Conservation (phyloP, 805 yeast species). For the Candida verbasci region DNA sequence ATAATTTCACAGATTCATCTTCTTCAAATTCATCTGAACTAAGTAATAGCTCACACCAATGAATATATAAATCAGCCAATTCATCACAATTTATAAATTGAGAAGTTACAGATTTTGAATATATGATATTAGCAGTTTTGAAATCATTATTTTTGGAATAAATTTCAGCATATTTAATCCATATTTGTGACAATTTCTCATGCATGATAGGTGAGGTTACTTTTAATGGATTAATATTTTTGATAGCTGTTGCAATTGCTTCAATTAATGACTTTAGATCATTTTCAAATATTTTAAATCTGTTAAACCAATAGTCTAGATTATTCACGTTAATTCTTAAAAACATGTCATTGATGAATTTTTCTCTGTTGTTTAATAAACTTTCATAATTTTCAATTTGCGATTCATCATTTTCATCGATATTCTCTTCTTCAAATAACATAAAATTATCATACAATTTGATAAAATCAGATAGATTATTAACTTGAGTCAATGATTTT, state of each 20-base stretch:
- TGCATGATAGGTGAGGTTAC: constrained; percentile 19
- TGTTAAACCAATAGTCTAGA: constrained; percentile 64
- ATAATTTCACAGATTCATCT: constrained; percentile 32
- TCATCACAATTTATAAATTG: constrained; percentile 63
- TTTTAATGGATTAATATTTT: constrained; percentile 57
- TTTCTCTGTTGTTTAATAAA: constrained; percentile 51
- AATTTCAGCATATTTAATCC: constrained; percentile 66
- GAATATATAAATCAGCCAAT: constrained; percentile 62
- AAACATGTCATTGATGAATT: constrained; percentile 62
- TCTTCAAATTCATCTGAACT: constrained; percentile 43
- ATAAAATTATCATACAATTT: constrained; percentile 57
- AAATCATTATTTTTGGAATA: constrained; percentile 56
- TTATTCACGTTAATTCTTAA: constrained; percentile 59
- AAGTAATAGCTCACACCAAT: constrained; percentile 70
- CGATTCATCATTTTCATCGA: constrained; percentile 13
- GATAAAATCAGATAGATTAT: constrained; percentile 59
- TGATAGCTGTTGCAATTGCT: constrained; percentile 63
- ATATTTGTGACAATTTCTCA: constrained; percentile 49
- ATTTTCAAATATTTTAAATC: constrained; percentile 43
- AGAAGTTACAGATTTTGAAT: constrained; percentile 62
- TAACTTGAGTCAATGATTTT: constrained; percentile 42
- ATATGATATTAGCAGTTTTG: constrained; percentile 57
- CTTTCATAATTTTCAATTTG: constrained; percentile 37
- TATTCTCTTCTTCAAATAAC: constrained; percentile 50
- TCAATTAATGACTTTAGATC: constrained; percentile 41